phyloP scores from a whole-genome alignment of 129 eudicot species.

The Heracleum sosnowskyi region DNA sequence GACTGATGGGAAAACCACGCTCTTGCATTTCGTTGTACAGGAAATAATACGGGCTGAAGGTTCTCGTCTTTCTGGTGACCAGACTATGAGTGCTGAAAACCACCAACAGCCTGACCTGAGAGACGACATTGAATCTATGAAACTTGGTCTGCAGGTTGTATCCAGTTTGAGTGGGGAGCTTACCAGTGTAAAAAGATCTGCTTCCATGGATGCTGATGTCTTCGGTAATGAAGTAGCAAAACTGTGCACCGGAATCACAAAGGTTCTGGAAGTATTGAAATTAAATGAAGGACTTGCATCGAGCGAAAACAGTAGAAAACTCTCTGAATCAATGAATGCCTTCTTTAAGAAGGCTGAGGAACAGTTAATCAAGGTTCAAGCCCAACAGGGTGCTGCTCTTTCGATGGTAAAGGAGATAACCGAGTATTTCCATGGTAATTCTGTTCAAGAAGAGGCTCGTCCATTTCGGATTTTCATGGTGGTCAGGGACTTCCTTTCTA shows the following conservation, averaged over 20 bases:
- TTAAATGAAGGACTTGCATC: conserved; percentile 31
- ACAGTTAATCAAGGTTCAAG: conserved; percentile 32
- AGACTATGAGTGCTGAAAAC: conserved; percentile 4
- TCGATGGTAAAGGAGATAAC: conserved; percentile 63
- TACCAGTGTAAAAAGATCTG: conserved; percentile 63
- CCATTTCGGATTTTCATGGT: conserved; percentile 66
- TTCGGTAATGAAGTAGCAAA: conserved; percentile 42
- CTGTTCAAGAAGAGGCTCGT: conserved; percentile 55
- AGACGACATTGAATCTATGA: conserved; percentile 46
- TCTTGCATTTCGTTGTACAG: conserved; percentile 73
- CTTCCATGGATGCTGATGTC: conserved; percentile 48
- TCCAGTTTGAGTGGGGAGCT: conserved; percentile 67
- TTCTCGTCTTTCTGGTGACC: conserved; percentile 30
- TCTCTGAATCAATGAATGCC: conserved; percentile 37
- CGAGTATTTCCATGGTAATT: conserved; percentile 59
- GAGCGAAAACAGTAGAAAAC: conserved; percentile 12
- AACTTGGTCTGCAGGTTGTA: conserved; percentile 68
- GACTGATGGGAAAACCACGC: conserved; percentile 67
- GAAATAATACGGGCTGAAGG: conserved; percentile 70
- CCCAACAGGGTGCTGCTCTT: conserved; percentile 34
- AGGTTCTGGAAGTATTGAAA: conserved; percentile 36
- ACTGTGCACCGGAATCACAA: conserved; percentile 38
- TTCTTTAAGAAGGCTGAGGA: conserved; percentile 45
- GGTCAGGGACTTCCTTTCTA: conserved; percentile 61
- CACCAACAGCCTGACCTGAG: conserved; percentile 29